phyloP scores from a whole-genome alignment of 805 yeast species.

The Suhomyces sp. region DNA sequence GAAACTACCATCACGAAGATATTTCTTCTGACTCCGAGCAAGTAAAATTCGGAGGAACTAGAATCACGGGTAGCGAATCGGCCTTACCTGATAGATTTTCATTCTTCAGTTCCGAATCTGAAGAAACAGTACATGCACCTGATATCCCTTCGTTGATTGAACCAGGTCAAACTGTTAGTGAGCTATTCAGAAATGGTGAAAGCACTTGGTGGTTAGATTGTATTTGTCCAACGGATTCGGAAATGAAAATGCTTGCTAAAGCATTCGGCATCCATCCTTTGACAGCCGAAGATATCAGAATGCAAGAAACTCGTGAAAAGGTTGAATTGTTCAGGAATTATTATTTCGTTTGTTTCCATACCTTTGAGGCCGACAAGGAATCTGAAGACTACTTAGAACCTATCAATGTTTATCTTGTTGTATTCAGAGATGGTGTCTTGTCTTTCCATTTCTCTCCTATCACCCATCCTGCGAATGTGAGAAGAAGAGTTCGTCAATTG shows the following conservation, averaged over 20 bases:
- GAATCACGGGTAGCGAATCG: conserved; percentile 24
- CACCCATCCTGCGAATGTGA: conserved; percentile 27
- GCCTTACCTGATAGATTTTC: conserved; percentile 54
- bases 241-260: conserved; percentile 87
- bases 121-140: conserved; percentile 29
- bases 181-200: conserved; percentile 26
- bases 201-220: conserved; percentile 69
- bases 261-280: conserved; percentile 97
- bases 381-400: conserved; percentile 33
- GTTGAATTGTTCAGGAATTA: conserved; percentile 88
- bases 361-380: conserved; percentile 76
- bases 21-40: conserved; percentile 27
- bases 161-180: conserved; percentile 21
- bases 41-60: conserved; percentile 42
- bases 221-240: conserved; percentile 88
- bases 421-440: conserved; percentile 28
- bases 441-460: conserved; percentile 30
- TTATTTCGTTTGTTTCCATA: conserved; percentile 95
- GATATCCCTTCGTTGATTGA: conserved; percentile 24
- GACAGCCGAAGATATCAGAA: conserved; percentile 94
- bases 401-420: conserved; percentile 28
- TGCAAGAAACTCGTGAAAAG: conserved; percentile 96
- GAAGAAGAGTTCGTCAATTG: conserved; percentile 30
- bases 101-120: conserved; percentile 26
- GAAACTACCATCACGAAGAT: conserved; percentile 14